A percentile compares a stretch with the other conserved stretches of the same genome.
Evolutionary conservation across 1,284 basidiomycete genomes (phyloP).

Genomic region (Mycena citricolor): DNA sequence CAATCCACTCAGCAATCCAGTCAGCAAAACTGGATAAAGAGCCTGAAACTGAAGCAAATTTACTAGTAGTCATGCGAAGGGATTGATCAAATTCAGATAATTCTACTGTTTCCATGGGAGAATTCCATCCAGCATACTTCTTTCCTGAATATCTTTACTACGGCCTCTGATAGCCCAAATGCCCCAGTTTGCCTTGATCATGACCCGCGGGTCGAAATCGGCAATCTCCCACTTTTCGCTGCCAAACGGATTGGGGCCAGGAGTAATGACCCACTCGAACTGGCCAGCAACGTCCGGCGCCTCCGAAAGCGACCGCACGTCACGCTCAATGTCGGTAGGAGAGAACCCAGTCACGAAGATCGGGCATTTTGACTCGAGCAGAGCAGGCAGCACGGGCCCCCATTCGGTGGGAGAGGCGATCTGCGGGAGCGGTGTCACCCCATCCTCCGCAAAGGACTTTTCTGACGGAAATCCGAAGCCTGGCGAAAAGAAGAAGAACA

Average conservation of each 20-base stretch:
- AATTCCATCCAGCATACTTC: constrained; percentile 27
- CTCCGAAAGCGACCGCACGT: constrained; percentile 83
- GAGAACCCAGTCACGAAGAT: constrained; percentile 97
- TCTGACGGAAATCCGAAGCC: constrained; percentile 96
- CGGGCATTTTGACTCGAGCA: constrained; percentile 88
- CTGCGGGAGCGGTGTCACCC: constrained; percentile 62
- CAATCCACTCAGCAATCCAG: too few species aligned
- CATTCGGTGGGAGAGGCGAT: constrained; percentile 83
- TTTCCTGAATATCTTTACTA: constrained; percentile 70
- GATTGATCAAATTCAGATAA: background rate
- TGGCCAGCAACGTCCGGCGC: constrained; percentile 90
- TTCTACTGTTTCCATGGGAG: constrained; percentile 18
- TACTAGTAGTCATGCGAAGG: too few species aligned
- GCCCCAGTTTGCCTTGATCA: constrained; percentile 96
- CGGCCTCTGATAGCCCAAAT: constrained; percentile 87
- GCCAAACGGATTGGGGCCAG: constrained; percentile 93
- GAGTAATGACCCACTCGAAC: constrained; percentile 96
- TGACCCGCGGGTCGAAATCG: constrained; percentile 92
- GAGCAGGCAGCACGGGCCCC: constrained; percentile 78
- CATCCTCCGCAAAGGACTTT: constrained; percentile 53
- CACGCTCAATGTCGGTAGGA: constrained; percentile 92
- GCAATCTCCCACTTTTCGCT: constrained; percentile 98
- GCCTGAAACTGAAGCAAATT: too few species aligned
- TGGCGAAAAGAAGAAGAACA: constrained; percentile 97
- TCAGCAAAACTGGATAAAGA: too few species aligned